Evolutionary conservation across 768 basidiomycete genomes (phyloP).

Genomic region (Lactarius trivialis): DNA sequence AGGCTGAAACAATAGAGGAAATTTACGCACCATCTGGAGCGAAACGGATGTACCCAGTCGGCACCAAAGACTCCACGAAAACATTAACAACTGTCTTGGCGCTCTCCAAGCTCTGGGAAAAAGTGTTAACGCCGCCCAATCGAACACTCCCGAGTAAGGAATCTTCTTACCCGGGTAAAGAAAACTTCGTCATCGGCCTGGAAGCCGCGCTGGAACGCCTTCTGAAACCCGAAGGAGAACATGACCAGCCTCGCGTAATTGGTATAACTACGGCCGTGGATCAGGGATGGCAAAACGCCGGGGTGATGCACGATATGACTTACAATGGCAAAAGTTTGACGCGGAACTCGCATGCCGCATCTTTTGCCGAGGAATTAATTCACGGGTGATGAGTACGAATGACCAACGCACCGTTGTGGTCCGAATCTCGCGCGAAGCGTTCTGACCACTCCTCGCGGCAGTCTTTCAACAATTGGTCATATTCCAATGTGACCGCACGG

Average conservation of each 20-base stretch:
- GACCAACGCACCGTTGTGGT: slow-evolving; percentile 13
- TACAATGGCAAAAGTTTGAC: slow-evolving; percentile 36
- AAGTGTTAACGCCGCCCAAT: background rate
- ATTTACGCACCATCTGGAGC: slow-evolving; percentile 25
- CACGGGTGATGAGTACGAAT: background rate
- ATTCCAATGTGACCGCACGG: slow-evolving; percentile 17
- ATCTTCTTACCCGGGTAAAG: slow-evolving; percentile 26
- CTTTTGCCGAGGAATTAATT: background rate
- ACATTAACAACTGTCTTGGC: slow-evolving; percentile 19
- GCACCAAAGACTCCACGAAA: slow-evolving; percentile 19
- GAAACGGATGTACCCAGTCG: slow-evolving; percentile 27
- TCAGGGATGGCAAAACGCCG: background rate
- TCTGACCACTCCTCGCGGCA: slow-evolving; percentile 21
- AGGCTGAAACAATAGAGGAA: background rate
- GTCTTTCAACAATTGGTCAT: slow-evolving; percentile 10
- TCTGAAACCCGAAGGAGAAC: slow-evolving; percentile 39
- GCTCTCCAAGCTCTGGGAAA: slow-evolving; percentile 16
- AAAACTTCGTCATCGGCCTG: slow-evolving; percentile 26
- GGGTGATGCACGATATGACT: slow-evolving; percentile 14
- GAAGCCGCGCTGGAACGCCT: slow-evolving; percentile 28
- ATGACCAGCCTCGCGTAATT: slow-evolving; percentile 35
- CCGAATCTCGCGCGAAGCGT: slow-evolving; percentile 18
- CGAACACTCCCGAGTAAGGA: background rate
- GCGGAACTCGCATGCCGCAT: slow-evolving; percentile 20
- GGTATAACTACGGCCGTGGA: slow-evolving; percentile 7